Evolutionary conservation across 2,329 filamentous ascomycete species (phyloP).

Genomic region (Mycogone perniciosa): DNA sequence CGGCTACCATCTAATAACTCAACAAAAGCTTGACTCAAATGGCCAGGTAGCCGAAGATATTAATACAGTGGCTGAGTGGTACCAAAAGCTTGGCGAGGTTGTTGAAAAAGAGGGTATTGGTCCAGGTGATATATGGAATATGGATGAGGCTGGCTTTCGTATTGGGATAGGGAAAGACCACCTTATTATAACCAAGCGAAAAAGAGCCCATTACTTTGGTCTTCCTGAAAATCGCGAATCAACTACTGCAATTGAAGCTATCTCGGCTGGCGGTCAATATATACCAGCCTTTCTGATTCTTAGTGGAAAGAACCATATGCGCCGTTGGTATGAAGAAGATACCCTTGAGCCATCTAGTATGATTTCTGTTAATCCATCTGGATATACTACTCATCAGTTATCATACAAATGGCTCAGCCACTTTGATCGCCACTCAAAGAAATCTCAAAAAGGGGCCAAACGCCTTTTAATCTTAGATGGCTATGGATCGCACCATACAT

Average conservation of each 20-base stretch:
- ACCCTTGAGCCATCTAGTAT: conserved; percentile 22
- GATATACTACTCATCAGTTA: conserved; percentile 29
- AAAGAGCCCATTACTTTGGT: conserved; percentile 4
- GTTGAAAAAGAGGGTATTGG: conserved; percentile 6
- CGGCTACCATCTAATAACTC: neutral
- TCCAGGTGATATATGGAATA: conserved; percentile 10
- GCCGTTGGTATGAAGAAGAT: conserved; percentile 16
- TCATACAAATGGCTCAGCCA: conserved; percentile 29
- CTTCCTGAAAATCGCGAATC: conserved; percentile 4
- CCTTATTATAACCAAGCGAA: conserved; percentile 5
- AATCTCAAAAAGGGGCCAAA: no score
- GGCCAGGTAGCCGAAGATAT: neutral
- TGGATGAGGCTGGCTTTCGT: conserved; percentile 16
- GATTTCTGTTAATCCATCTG: conserved; percentile 25
- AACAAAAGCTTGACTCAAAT: conserved; percentile 10
- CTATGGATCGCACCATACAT: conserved; percentile 29
- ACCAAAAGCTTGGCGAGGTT: conserved; percentile 5
- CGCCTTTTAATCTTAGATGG: conserved; percentile 32
- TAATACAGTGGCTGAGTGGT: no score
- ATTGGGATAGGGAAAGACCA: conserved; percentile 13
- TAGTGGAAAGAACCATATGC: conserved; percentile 12
- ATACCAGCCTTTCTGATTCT: conserved; percentile 10
- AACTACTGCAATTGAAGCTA: conserved; percentile 7
- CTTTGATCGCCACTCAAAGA: conserved; percentile 28
- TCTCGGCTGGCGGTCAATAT: neutral